phyloP scores from a whole-genome alignment of 2,329 filamentous ascomycete species.

The Apiospora sp. region DNA sequence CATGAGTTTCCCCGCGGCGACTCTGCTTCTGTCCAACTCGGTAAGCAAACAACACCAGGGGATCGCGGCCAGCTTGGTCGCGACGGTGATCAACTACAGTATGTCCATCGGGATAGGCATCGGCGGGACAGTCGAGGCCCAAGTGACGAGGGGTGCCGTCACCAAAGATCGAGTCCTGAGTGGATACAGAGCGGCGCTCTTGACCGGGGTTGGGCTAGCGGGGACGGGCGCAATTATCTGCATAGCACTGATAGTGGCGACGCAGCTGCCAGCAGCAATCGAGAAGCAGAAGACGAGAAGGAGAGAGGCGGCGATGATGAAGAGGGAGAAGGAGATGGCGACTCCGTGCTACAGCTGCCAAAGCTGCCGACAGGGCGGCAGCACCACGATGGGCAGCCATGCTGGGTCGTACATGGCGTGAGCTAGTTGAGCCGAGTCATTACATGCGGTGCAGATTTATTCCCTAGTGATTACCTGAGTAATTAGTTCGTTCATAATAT shows the following conservation, averaged over 20 bases:
- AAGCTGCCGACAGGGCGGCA: background rate
- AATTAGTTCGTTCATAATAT: background rate
- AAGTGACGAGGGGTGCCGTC: conserved; percentile 37
- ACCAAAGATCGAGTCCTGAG: conserved; percentile 30
- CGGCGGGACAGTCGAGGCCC: conserved; percentile 67
- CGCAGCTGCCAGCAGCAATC: conserved; percentile 4
- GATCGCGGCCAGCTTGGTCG: conserved; percentile 35
- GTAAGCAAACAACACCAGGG: conserved; percentile 50
- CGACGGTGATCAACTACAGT: conserved; percentile 72
- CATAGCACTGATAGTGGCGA: conserved; percentile 28
- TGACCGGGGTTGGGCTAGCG: conserved; percentile 36
- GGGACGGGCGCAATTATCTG: conserved; percentile 34
- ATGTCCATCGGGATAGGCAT: conserved; percentile 72
- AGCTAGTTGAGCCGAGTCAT: background rate
- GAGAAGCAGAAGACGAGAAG: background rate
- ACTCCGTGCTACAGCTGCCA: conserved; percentile 10
- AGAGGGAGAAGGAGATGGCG: conserved; percentile 14
- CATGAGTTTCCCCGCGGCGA: conserved; percentile 71
- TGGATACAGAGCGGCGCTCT: conserved; percentile 37
- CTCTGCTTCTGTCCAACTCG: conserved; percentile 64
- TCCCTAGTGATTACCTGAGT: background rate
- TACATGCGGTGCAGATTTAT: background rate
- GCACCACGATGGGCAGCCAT: background rate
- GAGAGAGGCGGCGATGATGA: conserved; percentile 9
- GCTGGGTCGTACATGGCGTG: background rate